phyloP scores from a whole-genome alignment of 1,284 basidiomycete genomes.

The Malassezia furfur region DNA sequence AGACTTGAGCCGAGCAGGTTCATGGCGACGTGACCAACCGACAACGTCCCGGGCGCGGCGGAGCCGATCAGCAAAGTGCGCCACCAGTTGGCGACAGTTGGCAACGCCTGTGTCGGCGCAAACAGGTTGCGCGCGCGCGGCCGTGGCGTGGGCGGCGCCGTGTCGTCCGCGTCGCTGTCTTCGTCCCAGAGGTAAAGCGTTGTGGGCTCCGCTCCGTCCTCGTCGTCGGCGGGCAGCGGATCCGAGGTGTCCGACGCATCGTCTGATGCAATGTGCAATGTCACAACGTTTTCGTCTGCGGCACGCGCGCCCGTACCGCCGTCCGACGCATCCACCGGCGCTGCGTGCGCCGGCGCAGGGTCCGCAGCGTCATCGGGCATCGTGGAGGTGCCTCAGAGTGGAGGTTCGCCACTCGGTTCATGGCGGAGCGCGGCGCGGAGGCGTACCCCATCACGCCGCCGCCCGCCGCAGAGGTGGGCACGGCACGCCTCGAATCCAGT shows the following conservation, averaged over 20 bases:
- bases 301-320: too few relatives aligned
- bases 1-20: conserved; percentile 41
- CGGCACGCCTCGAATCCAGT: background rate
- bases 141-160: background rate
- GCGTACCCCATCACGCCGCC: conserved; percentile 12
- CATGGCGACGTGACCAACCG: conserved; percentile 34
- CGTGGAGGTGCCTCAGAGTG: background rate
- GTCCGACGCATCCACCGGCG: too few relatives aligned
- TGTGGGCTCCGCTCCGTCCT: background rate
- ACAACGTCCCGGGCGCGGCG: conserved; percentile 33
- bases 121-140: background rate
- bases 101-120: background rate
- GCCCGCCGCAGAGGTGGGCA: background rate
- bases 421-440: background rate
- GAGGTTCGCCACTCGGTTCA: background rate
- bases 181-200: conserved; percentile 16
- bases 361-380: background rate
- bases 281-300: background rate
- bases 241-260: background rate
- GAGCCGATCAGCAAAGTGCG: conserved; percentile 29
- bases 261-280: background rate
- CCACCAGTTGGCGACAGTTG: conserved; percentile 14
- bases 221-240: background rate
- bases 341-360: too few relatives aligned
- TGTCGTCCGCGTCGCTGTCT: conserved; percentile 13